Evolutionary conservation across 352 stramenopile genomes (phyloP).

Genomic region (Ophiocytium majus): DNA sequence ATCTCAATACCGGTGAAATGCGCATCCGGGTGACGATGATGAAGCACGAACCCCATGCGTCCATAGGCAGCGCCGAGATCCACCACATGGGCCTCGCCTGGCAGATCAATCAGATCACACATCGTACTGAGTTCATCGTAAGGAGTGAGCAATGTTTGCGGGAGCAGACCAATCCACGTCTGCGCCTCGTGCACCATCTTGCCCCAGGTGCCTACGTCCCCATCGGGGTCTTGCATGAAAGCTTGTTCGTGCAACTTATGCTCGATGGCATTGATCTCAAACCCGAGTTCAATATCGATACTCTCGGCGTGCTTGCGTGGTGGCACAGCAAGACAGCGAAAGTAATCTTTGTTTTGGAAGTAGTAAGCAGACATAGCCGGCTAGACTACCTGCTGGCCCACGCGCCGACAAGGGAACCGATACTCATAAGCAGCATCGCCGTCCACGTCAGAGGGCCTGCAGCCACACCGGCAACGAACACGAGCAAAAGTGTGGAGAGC

Average conservation of each 20-base stretch:
- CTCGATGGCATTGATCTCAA: no score
- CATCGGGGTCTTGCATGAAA: conserved; percentile 5
- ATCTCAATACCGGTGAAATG: neutral
- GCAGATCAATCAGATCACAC: no score
- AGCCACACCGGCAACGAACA: neutral
- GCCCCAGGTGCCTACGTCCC: neutral
- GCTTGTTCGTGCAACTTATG: no score
- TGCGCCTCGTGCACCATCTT: neutral
- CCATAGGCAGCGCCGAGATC: neutral
- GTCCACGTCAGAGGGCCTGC: no score
- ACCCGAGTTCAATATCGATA: no score
- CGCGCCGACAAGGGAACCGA: no score
- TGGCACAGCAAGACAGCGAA: no score
- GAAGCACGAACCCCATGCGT: neutral
- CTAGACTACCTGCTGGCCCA: no score
- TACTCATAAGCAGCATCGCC: no score
- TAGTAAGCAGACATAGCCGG: no score
- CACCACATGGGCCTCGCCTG: neutral
- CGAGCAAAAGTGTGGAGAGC: neutral
- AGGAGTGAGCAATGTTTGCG: neutral
- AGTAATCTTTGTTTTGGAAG: no score
- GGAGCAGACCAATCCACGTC: neutral
- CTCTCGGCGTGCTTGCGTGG: no score
- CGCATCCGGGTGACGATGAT: neutral
- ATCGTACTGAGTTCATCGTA: neutral